These are phyloP conservation scores for Fusarium ramigenum DNA, from an alignment of 2,329 filamentous ascomycete genomes.

Conservation along the genomic window DNA sequence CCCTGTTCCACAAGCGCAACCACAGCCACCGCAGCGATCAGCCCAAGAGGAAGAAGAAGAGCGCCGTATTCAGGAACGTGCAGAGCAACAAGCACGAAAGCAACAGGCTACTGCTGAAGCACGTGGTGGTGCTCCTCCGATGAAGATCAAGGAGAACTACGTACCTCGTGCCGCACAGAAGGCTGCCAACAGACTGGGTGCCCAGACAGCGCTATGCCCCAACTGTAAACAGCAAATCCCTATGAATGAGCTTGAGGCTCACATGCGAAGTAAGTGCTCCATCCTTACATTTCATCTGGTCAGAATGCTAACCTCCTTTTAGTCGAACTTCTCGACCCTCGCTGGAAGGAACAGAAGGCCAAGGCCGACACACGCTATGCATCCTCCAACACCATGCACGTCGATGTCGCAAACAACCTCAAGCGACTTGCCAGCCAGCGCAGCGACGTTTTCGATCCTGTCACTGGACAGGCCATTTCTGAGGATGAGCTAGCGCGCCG, in stretches of 20 bases:
- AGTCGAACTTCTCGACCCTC: conserved; percentile 92
- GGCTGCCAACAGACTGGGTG: conserved; percentile 71
- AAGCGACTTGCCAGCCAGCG: conserved; percentile 93
- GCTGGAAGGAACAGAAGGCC: conserved; percentile 95
- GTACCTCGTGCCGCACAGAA: conserved; percentile 83
- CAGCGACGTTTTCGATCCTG: conserved; percentile 84
- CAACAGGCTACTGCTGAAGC: conserved; percentile 84
- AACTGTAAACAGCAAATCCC: conserved; percentile 94
- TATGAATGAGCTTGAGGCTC: conserved; percentile 85
- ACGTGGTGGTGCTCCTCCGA: conserved; percentile 71
- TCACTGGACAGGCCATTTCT: conserved; percentile 72
- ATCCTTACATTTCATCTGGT: not conserved
- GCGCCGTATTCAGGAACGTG: conserved; percentile 69
- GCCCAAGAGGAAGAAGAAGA: conserved; percentile 70
- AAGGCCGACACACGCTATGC: conserved; percentile 86
- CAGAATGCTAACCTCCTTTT: conserved; percentile 48
- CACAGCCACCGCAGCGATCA: conserved; percentile 46
- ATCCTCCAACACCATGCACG: conserved; percentile 85
- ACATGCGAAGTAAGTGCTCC: conserved; percentile 78
- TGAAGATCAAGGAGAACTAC: conserved; percentile 95
- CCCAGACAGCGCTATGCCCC: conserved; percentile 81
- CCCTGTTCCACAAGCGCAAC: conserved; percentile 20
- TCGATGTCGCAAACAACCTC: conserved; percentile 90
- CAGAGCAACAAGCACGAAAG: conserved; percentile 69
- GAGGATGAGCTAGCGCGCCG: conserved; percentile 79